Conservation (phyloP, 306 rosid genomes). For the Benincasa hispida region DNA sequence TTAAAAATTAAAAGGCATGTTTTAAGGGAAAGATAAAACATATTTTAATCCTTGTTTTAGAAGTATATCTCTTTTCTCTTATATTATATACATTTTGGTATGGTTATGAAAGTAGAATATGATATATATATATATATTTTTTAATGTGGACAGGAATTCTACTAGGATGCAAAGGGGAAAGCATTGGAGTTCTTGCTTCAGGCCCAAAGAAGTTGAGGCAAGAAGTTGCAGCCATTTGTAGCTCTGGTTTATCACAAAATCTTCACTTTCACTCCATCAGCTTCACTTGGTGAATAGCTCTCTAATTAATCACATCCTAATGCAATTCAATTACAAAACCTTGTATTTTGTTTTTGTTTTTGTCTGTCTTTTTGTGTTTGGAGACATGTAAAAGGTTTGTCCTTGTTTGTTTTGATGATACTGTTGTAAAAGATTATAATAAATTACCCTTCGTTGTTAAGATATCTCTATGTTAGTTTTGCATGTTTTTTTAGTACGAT, state of each 20-base stretch:
- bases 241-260: slow-evolving; percentile 34
- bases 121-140: too few relatives aligned
- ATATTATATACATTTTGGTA: neutral
- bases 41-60: too few relatives aligned
- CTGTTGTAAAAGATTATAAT: too few relatives aligned
- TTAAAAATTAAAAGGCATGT: too few relatives aligned
- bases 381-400: too few relatives aligned
- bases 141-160: slow-evolving; percentile 18
- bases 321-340: neutral
- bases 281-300: slow-evolving; percentile 48
- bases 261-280: slow-evolving; percentile 64
- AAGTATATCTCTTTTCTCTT: too few relatives aligned
- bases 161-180: slow-evolving; percentile 30
- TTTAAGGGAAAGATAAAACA: too few relatives aligned
- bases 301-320: neutral
- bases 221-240: slow-evolving; percentile 62
- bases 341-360: neutral
- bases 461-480: too few relatives aligned
- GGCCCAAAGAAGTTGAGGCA: slow-evolving; percentile 63
- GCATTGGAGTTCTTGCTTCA: slow-evolving; percentile 38
- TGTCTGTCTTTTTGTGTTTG: neutral
- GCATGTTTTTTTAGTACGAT: too few relatives aligned
- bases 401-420: too few relatives aligned
- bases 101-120: neutral
- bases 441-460: too few relatives aligned